phyloP scores from a whole-genome alignment of 2,329 filamentous ascomycete species.

The Colletotrichum sp. region DNA sequence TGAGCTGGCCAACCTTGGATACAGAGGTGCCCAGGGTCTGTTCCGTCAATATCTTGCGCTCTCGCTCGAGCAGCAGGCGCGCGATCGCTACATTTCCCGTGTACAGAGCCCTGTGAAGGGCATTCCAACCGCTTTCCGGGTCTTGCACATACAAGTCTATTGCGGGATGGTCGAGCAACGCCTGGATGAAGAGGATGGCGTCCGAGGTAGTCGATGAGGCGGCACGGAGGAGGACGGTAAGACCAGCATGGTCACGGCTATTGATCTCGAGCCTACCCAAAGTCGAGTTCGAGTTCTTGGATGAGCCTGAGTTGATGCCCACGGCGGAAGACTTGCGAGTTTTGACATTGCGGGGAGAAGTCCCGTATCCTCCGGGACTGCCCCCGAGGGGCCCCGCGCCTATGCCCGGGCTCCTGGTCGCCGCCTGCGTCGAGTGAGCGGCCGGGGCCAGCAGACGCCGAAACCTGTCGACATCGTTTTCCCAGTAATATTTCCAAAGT shows the following conservation, averaged over 20 bases:
- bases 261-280: slow-evolving; percentile 76
- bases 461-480: slow-evolving; percentile 97
- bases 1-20: slow-evolving; percentile 73
- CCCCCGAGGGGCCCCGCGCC: slow-evolving; percentile 39
- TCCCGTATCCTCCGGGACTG: slow-evolving; percentile 46
- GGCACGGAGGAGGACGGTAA: slow-evolving; percentile 85
- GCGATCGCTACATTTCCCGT: slow-evolving; percentile 88
- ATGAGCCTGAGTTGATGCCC: slow-evolving; percentile 45
- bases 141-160: slow-evolving; percentile 90
- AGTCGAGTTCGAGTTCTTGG: slow-evolving; percentile 48
- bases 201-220: slow-evolving; percentile 75
- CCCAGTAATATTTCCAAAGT: slow-evolving; percentile 96
- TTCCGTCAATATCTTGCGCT: slow-evolving; percentile 67
- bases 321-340: slow-evolving; percentile 58
- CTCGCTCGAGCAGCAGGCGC: slow-evolving; percentile 79
- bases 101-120: slow-evolving; percentile 89
- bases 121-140: slow-evolving; percentile 93
- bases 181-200: slow-evolving; percentile 76
- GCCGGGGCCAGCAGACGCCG: slow-evolving; percentile 83
- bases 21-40: slow-evolving; percentile 64
- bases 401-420: slow-evolving; percentile 58
- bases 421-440: slow-evolving; percentile 60
- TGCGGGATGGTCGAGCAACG: slow-evolving; percentile 80
- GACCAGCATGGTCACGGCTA: slow-evolving; percentile 78
- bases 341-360: slow-evolving; percentile 58